Evolutionary conservation across 129 eudicot genomes (phyloP), one percentile per base, ranked within the genome.

Genomic region (Lactuca saligna): DNA sequence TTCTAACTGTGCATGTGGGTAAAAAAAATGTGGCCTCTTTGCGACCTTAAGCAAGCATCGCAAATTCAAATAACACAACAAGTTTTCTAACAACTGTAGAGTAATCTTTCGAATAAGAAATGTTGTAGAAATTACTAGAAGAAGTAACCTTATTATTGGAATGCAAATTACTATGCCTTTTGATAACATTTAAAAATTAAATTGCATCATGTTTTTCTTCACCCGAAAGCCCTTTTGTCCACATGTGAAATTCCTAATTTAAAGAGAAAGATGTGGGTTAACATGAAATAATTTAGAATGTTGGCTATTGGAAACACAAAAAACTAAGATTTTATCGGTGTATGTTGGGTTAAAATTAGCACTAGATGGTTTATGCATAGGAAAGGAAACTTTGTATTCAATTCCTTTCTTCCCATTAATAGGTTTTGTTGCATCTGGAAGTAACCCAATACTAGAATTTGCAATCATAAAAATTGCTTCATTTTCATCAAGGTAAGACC

Each of bases 401-500:
- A 62, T 59, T 75, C 98, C 98, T 80, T 88, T 86, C 96, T 96
- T 88, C 41, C 94, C 96, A 25, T 77, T 17, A 57, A 88, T 71
- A 7, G 86, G 75, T 63, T 84, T 88, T 55, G 95, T 79, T 68
- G 98, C 91, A 39, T 79, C 83, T 32, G 88, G 79, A 72, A 80
- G 83, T 67, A 86, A 70, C 79, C 60, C 78, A 56, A 92, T 68
- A 25, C 90, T 81, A 14, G 98, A 92, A 77, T 92, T 95, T 32
- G 95, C 91, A 76, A 95, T 88, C 3, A 96, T 86, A 70, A 92
- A 79, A 75, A 82, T 88, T 56, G 98, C 83, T 81, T 92, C 83
- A 71, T 92, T 88, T 74, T 92, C 96, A 70, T 92, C 98, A 49
- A 92, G 83, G 72, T 70, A 88, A 38, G 98, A 92, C 98, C 98